Percentiles rank a stretch among this genome's conserved stretches.
Conservation (phyloP, 345 rosid genomes). For the Geranium brycei region DNA sequence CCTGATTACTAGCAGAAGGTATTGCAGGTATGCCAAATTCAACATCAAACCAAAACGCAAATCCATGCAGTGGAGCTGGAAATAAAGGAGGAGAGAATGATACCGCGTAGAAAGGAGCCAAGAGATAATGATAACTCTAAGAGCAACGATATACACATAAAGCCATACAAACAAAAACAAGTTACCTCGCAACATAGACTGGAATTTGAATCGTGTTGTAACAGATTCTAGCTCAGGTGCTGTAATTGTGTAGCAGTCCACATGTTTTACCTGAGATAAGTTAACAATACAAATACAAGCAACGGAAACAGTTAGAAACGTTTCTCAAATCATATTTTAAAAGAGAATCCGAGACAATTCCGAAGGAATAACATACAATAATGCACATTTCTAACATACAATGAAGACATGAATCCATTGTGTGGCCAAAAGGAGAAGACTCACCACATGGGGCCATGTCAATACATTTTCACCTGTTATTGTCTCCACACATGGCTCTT, state of each 20-base stretch:
- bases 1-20: conserved; percentile 26
- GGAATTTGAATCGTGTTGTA: conserved; percentile 56
- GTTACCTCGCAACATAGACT: conserved; percentile 92
- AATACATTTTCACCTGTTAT: conserved; percentile 74
- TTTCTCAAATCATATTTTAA: neutral
- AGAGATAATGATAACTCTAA: neutral
- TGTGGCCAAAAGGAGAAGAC: conserved; percentile 15
- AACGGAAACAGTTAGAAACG: too few relatives aligned
- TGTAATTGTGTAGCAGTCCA: conserved; percentile 67
- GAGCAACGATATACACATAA: neutral
- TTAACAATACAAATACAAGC: neutral
- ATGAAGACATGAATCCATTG: neutral
- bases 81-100: conserved; percentile 12
- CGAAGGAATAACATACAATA: too few relatives aligned
- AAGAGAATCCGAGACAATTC: neutral
- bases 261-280: conserved; percentile 57
- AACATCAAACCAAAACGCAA: conserved; percentile 98
- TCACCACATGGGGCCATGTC: conserved; percentile 93
- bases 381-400: neutral
- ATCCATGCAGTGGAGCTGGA: conserved; percentile 94
- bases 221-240: conserved; percentile 75
- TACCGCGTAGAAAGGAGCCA: conserved; percentile 1
- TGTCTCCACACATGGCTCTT: conserved; percentile 91
- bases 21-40: conserved; percentile 51
- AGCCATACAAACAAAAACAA: neutral